These are phyloP conservation scores for Ascochyta fabae DNA, from an alignment of 2,329 filamentous ascomycete genomes.

Conservation along the genomic window DNA sequence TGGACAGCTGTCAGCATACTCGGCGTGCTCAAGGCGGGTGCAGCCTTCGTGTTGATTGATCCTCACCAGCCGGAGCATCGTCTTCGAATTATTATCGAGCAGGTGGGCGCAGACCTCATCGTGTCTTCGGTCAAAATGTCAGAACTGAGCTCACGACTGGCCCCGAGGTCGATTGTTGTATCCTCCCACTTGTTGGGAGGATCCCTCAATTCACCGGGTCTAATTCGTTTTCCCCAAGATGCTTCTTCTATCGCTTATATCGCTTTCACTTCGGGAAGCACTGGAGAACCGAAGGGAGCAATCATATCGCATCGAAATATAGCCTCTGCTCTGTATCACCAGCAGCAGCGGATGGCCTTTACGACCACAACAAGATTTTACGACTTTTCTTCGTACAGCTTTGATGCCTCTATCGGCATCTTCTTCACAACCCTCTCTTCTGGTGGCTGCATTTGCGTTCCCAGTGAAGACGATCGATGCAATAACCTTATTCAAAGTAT, in stretches of 20 bases:
- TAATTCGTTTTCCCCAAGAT: not conserved
- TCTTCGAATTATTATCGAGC: not conserved
- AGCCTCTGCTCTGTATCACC: not conserved
- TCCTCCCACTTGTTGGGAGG: too few relatives aligned
- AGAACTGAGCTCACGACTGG: not conserved
- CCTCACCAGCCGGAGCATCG: constrained; percentile 8
- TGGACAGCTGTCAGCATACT: constrained; percentile 45
- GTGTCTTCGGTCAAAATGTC: not conserved
- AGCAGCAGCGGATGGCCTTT: not conserved
- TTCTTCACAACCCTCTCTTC: not conserved
- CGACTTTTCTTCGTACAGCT: not conserved
- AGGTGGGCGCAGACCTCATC: not conserved
- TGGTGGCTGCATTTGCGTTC: not conserved
- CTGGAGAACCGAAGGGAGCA: not conserved
- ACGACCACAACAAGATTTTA: not conserved
- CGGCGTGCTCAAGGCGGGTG: constrained; percentile 50
- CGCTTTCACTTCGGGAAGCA: not conserved
- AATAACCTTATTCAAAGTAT: too few relatives aligned
- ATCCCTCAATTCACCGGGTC: not conserved
- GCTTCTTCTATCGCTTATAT: not conserved
- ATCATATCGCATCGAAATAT: not conserved
- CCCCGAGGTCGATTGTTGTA: too few relatives aligned
- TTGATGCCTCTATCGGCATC: not conserved
- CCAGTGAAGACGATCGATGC: not conserved
- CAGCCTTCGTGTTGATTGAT: constrained; percentile 43